Evolutionary conservation across 306 rosid species (phyloP).

Genomic region (Comarum palustre): DNA sequence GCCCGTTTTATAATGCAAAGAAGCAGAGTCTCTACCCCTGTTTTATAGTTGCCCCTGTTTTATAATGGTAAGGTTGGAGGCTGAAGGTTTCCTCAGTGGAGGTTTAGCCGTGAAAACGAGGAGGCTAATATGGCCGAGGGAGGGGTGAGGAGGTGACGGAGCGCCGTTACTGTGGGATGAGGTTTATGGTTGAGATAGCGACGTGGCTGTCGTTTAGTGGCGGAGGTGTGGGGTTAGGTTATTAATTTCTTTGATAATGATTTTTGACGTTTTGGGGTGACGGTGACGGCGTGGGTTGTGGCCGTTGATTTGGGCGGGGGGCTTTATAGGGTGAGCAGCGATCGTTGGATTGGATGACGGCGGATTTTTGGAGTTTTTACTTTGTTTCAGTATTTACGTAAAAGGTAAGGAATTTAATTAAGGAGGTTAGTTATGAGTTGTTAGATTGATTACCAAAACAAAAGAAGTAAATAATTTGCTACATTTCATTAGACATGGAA

Average conservation of each 20-base stretch:
- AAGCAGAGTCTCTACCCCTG: not conserved
- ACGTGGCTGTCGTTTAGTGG: conserved; percentile 20
- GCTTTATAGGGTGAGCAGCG: too few relatives aligned
- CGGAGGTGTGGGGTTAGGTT: conserved; percentile 4
- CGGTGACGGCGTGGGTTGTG: not conserved
- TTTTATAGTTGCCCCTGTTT: too few relatives aligned
- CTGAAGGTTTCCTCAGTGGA: not conserved
- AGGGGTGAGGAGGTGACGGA: not conserved
- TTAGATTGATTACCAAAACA: not conserved
- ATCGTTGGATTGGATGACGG: conserved; percentile 12
- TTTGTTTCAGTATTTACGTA: not conserved
- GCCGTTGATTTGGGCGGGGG: not conserved
- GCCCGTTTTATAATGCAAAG: not conserved
- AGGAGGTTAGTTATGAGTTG: not conserved
- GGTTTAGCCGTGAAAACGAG: not conserved
- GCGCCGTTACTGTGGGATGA: conserved; percentile 9
- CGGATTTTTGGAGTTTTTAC: conserved; percentile 2
- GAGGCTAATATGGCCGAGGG: not conserved
- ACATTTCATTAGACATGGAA: not conserved
- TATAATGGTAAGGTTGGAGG: not conserved
- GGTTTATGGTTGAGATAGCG: conserved; percentile 19
- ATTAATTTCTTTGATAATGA: not conserved
- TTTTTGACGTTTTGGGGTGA: conserved; percentile 6
- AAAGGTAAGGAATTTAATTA: not conserved
- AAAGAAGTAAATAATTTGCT: not conserved